Base-by-base conservation (phyloP, 805 yeast genomes). In the Sporopachydermia quercuum region DNA sequence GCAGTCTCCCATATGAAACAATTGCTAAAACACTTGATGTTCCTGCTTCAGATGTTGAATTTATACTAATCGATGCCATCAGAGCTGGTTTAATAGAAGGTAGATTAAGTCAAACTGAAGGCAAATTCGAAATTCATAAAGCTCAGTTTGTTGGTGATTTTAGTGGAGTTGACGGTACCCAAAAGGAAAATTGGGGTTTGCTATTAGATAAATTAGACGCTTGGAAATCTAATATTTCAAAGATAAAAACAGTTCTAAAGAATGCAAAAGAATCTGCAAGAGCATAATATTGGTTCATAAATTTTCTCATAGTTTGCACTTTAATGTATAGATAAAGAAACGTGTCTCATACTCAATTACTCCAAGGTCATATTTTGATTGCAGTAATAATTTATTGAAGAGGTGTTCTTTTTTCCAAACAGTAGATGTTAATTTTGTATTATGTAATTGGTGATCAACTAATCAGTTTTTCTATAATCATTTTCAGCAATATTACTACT, bases 31-130 rank as follows among this genome's bases (percentile, higher is more conserved):
- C 54, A 11, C 47, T 61, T 15, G 53, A 49, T 18, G 49, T 62
- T 15, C 43, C 52, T 14, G 54, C 41, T 17, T 46, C 46, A 14
- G 57, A 54, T 34, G 62, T 64, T 16, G 69, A 64, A 51, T 35
- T 50, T 19, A 54, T 63, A 52, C 52, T 63, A 27, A 61, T 64
- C 37, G 65, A 63, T 39, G 60, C 63, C 19, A 58, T 63, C 43
- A 56, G 63, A 41, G 62, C 63, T 3, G 63, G 63, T 4, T 56
- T 64, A 14, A 47, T 64, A 16, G 55, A 58, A 47, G 69, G 69
- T 44, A 57, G 66, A 41, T 55, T 64, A 54, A 54, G 60, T 43
- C 70, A 64, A 51, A 51, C 61, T 27, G 50, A 51, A 36, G 46
- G 53, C 44, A 45, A 45, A 37, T 59, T 64, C 44, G 47, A 49